Evolutionary conservation across 768 basidiomycete genomes (phyloP), one percentile per base, ranked within the genome.

Genomic region (Suillus weaverae): DNA sequence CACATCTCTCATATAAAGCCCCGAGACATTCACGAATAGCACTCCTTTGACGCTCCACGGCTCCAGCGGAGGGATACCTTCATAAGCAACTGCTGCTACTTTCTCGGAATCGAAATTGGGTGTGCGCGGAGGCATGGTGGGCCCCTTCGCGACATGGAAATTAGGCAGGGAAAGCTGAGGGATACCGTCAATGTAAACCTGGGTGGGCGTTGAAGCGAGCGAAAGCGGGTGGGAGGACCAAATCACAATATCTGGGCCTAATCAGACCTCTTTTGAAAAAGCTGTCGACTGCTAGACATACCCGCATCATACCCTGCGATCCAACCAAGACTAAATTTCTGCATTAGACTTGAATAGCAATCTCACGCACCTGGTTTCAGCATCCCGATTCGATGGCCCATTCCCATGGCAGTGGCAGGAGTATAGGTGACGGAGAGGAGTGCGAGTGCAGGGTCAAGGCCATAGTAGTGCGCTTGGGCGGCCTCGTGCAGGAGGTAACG

Each of bases 121-220:
- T 2, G 87, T 86, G 48, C 75, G 77, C 0, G 92, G 90, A 7
- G 74, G 59, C 8, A 70, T 69, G 18, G 72, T 64, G 9, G 67
- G 62, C 2, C 84, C 83, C 66, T 79, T 74, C 4, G 72, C 73
- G 1, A 74, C 72, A 64, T 81, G 78, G 5, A 76, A 69, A 8
- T 16, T 3, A 20, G 82, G 81, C n/a, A 78, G 74, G 55, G 80
- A 80, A 60, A 91, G 81, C 70, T 96, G 94, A 4, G 86, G 72
- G 64, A 94, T 87, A 2, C 94, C 94, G 73, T 97, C 95, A 68
- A 96, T 91, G 81, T 89, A 96, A 33, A 92, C 86, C 63, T 88
- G 86, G 14, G 79, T 72, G 0, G 92, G 93, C 0, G 90, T 92
- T 3, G 92, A 88, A 62, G 89, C 91, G 26, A 92, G 77, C 35